Base-by-base conservation (phyloP, 2,329 filamentous ascomycete genomes). In the Coleophoma crateriformis region DNA sequence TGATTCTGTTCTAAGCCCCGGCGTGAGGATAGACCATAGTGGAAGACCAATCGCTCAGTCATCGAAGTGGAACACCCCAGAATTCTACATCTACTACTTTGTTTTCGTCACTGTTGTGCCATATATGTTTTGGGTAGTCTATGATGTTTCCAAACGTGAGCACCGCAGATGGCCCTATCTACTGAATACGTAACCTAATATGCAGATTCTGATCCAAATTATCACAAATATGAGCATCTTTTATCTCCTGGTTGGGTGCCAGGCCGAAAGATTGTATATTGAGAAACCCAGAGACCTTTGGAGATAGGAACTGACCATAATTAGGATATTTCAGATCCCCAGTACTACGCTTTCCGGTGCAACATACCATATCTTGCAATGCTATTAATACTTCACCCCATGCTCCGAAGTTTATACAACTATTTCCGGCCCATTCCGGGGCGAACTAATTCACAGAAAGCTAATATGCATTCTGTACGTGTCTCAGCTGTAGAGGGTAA, bases 171-270 rank as follows among this genome's bases (percentile, higher is more conserved):
- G 33, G 4, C 12, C n/a, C 32, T 38, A 10, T 44, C 13, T 7
- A 8, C 35, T 13, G 27, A 34, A 33, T 42, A 45, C 55, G 63
- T 46, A 61, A 47, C 44, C 38, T 27, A 12, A 4, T 39, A 14
- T 43, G 48, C 63, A 95, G 90, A 85, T 52, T 84, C 83, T 35
- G 87, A 96, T 64, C 88, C 89, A 5, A 84, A 87, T 58, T 99
- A 94, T 65, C 65, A 76, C 51, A 87, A 85, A 58, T 96, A 85
- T 64, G 77, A 85, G 53, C 73, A 74, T 52, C 73, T 85, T 38
- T 78, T 99, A n/a, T 84, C 82, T 2, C 77, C 83, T 8, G 94
- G 94, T 58, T 99, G 94, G 94, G 88, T 99, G 50, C 87, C 87
- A 7, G 92, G 92, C 22, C 87, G 92, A 51, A 89, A 89, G 77